These are phyloP conservation scores for Spiromastix sp. DNA, from an alignment of 2,329 filamentous ascomycete genomes.

Conservation along the genomic window DNA sequence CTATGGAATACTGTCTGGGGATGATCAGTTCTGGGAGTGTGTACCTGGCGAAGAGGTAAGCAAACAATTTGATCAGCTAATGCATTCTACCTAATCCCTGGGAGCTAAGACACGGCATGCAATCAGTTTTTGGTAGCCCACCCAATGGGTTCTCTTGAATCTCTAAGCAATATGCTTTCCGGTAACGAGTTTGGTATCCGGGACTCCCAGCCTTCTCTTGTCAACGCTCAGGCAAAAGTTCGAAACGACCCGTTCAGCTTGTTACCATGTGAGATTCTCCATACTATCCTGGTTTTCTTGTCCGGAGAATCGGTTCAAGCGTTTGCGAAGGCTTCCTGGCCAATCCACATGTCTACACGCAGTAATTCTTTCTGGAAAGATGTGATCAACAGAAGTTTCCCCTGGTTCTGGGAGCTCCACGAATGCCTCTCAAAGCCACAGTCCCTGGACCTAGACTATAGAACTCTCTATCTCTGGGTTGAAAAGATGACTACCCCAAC, in stretches of 20 bases:
- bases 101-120: no score
- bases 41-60: conserved; percentile 4
- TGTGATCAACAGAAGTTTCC: conserved; percentile 5
- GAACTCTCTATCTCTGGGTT: conserved; percentile 14
- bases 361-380: conserved; percentile 5
- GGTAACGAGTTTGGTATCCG: conserved; percentile 1
- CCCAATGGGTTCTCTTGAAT: no score
- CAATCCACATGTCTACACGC: conserved; percentile 1
- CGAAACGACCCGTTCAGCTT: conserved; percentile 1
- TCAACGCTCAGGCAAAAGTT: conserved; percentile 1
- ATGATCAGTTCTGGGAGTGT: conserved; percentile 2
- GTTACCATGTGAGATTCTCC: conserved; percentile 4
- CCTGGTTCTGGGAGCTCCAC: conserved; percentile 8
- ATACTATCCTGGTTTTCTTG: conserved; percentile 1
- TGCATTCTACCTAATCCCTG: no score
- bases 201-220: neutral
- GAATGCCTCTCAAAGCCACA: neutral
- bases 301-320: conserved; percentile 2
- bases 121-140: no score
- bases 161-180: no score
- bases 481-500: conserved; percentile 11
- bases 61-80: no score
- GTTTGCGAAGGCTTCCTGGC: conserved; percentile 2
- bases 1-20: conserved; percentile 1
- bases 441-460: conserved; percentile 3